phyloP scores from a whole-genome alignment of 805 yeast species.

The Peterozyma toletana region DNA sequence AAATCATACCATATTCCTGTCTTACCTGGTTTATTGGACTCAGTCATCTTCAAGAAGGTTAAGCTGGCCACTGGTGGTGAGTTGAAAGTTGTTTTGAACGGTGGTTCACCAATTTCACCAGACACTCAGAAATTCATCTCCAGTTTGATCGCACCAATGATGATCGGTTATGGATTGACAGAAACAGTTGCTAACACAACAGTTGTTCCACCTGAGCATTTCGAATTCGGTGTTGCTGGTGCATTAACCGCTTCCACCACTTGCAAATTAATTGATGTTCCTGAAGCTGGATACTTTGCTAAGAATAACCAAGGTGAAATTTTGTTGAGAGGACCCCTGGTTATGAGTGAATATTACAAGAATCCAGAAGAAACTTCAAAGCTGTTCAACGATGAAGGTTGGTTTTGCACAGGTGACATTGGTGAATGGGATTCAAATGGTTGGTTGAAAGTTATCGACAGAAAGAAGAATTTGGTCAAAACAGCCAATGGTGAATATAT shows the following conservation, averaged over 20 bases:
- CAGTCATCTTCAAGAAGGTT: conserved; percentile 74
- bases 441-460: conserved; percentile 76
- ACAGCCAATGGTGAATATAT: conserved; percentile 96
- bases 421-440: conserved; percentile 88
- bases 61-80: conserved; percentile 94
- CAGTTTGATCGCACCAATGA: conserved; percentile 73
- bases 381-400: conserved; percentile 70
- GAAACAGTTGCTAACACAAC: conserved; percentile 91
- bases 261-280: conserved; percentile 82
- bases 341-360: conserved; percentile 71
- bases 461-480: conserved; percentile 93
- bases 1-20: conserved; percentile 68
- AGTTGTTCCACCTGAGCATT: conserved; percentile 54
- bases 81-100: conserved; percentile 67
- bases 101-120: conserved; percentile 84
- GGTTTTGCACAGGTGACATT: conserved; percentile 97
- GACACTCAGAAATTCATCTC: conserved; percentile 80
- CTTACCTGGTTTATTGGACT: conserved; percentile 73
- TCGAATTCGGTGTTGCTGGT: conserved; percentile 77
- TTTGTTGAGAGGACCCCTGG: conserved; percentile 67
- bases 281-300: conserved; percentile 87
- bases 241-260: conserved; percentile 77
- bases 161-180: conserved; percentile 93
- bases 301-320: conserved; percentile 92
- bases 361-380: conserved; percentile 74